Conservation (phyloP, 306 rosid species). For the Chamaecrista fasciculata region DNA sequence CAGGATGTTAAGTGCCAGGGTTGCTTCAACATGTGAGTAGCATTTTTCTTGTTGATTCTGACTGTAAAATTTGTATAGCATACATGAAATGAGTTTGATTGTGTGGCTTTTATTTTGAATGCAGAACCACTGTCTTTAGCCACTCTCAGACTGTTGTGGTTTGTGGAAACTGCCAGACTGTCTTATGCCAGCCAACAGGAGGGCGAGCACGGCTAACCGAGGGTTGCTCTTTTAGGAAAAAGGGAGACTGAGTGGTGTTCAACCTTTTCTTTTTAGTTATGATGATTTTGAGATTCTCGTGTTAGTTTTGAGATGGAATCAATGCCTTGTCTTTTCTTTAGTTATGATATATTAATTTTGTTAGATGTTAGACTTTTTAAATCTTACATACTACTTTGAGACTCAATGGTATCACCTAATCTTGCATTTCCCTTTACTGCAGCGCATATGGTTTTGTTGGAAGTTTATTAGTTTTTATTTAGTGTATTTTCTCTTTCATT, state of each 20-base stretch:
- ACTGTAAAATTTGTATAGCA: neutral
- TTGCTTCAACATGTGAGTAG: constrained; percentile 55
- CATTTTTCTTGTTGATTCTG: neutral
- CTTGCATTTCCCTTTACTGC: neutral
- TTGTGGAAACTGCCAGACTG: too few species aligned
- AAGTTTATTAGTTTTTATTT: neutral
- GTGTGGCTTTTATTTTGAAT: neutral
- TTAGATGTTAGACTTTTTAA: too few species aligned
- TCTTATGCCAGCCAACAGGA: constrained; percentile 54
- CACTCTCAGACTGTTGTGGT: too few species aligned
- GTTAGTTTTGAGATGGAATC: constrained; percentile 17
- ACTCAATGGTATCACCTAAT: neutral
- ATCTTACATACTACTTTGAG: neutral
- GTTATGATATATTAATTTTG: too few species aligned
- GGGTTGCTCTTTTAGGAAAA: constrained; percentile 57
- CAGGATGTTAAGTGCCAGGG: constrained; percentile 60
- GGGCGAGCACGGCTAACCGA: constrained; percentile 53
- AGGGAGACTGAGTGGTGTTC: too few species aligned
- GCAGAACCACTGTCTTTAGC: too few species aligned
- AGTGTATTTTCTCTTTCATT: neutral
- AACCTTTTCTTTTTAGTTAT: too few species aligned
- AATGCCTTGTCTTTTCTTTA: constrained; percentile 7
- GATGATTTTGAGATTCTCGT: too few species aligned
- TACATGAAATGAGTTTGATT: neutral
- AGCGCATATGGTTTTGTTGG: neutral